Percentiles rank a stretch among this genome's conserved stretches.
These are phyloP conservation scores for Escallonia herrerae DNA, from an alignment of 129 eudicot genomes.

Conservation along the genomic window DNA sequence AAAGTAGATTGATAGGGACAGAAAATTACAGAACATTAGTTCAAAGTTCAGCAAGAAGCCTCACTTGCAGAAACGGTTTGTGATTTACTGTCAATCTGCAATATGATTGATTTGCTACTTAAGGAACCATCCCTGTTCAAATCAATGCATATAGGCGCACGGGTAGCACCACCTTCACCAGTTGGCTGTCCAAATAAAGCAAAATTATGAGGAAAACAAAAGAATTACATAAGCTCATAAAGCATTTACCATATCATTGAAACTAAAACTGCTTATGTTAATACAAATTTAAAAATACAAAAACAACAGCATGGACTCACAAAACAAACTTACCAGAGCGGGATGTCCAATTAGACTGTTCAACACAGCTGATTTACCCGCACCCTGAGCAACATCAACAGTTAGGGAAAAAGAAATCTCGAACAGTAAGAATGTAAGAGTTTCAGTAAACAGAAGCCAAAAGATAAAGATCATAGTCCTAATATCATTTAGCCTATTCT, in stretches of 20 bases:
- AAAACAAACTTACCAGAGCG: constrained; percentile 60
- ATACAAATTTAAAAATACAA: background rate
- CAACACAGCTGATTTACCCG: constrained; percentile 98
- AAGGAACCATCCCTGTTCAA: constrained; percentile 71
- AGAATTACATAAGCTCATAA: background rate
- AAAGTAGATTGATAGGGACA: too few relatives aligned
- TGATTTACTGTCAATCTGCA: constrained; percentile 94
- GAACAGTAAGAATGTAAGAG: background rate
- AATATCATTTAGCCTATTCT: background rate
- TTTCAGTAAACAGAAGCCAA: background rate
- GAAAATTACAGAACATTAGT: constrained; percentile 1
- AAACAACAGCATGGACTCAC: background rate
- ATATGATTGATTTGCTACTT: constrained; percentile 75
- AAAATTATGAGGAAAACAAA: background rate
- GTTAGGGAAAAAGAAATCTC: constrained; percentile 9
- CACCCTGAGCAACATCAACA: constrained; percentile 54
- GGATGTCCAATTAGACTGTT: constrained; percentile 99
- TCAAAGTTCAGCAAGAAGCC: constrained; percentile 25
- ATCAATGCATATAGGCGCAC: constrained; percentile 89
- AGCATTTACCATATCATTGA: too few relatives aligned
- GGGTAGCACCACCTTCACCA: constrained; percentile 99
- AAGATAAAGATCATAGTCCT: background rate
- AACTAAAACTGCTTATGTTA: too few relatives aligned
- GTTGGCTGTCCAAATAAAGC: constrained; percentile 62
- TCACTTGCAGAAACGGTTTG: constrained; percentile 97